A percentile compares a stretch with the other conserved stretches of the same genome.
phyloP scores from a whole-genome alignment of 1,139 yeast species.

The Suhomyces ambrosiae region DNA sequence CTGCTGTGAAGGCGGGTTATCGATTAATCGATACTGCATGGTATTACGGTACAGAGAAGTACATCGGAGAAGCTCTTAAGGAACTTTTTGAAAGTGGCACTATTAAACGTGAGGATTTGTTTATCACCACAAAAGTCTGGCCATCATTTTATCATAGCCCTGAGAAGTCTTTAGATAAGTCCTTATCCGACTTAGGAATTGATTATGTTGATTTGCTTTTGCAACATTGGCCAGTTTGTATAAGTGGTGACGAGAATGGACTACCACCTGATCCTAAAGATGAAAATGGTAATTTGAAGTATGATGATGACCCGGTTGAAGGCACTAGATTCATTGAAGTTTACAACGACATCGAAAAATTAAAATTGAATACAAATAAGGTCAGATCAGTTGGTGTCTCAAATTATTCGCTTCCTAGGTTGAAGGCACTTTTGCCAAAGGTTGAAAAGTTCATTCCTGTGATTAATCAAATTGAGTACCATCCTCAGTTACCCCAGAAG shows the following conservation, averaged over 20 bases:
- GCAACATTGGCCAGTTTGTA: slow-evolving; percentile 63
- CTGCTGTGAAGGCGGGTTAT: slow-evolving; percentile 45
- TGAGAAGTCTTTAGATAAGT: slow-evolving; percentile 39
- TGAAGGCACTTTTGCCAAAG: slow-evolving; percentile 30
- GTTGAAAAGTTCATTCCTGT: slow-evolving; percentile 33
- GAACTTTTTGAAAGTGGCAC: slow-evolving; percentile 47
- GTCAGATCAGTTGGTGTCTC: slow-evolving; percentile 38
- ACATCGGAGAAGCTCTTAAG: slow-evolving; percentile 52
- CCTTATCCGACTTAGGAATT: slow-evolving; percentile 43
- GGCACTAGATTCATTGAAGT: slow-evolving; percentile 48
- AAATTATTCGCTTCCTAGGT: slow-evolving; percentile 32
- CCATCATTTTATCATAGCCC: slow-evolving; percentile 41
- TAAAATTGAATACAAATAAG: slow-evolving; percentile 33
- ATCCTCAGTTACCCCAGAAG: slow-evolving; percentile 43
- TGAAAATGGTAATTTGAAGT: slow-evolving; percentile 41
- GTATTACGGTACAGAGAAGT: slow-evolving; percentile 53
- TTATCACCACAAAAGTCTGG: slow-evolving; percentile 67
- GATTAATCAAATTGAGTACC: slow-evolving; percentile 41
- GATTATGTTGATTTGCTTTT: slow-evolving; percentile 61
- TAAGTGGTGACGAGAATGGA: slow-evolving; percentile 42
- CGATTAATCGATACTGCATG: slow-evolving; percentile 48
- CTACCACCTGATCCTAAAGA: slow-evolving; percentile 38
- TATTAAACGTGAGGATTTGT: slow-evolving; percentile 57
- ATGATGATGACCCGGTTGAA: slow-evolving; percentile 43
- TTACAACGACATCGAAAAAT: slow-evolving; percentile 50